Conservation (phyloP, 78 protist species). For the Pigoraptor vietnamica region DNA sequence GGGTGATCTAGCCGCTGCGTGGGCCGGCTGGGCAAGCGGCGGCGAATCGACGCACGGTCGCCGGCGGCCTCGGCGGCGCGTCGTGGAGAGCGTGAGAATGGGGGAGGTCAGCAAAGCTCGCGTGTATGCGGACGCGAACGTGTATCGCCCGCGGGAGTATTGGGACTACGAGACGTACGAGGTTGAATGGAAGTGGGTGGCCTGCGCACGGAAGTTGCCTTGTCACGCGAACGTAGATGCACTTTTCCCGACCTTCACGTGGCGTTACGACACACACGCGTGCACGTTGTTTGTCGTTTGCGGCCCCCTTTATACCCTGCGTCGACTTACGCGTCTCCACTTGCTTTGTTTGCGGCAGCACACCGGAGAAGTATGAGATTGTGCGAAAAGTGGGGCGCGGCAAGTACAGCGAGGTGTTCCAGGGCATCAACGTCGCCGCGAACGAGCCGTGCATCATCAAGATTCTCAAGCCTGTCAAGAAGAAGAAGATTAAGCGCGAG, state of each 20-base stretch:
- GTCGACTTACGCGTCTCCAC: neutral
- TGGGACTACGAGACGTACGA: slow-evolving; percentile 69
- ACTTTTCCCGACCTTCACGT: neutral
- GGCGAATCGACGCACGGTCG: too few relatives aligned
- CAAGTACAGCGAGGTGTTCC: slow-evolving; percentile 99
- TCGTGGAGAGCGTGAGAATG: too few relatives aligned
- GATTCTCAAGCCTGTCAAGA: slow-evolving; percentile 73
- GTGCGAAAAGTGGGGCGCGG: slow-evolving; percentile 97
- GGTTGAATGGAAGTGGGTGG: slow-evolving; percentile 46
- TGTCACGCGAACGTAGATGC: neutral
- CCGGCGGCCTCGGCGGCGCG: too few relatives aligned
- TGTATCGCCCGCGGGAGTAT: slow-evolving; percentile 38
- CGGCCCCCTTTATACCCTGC: too few relatives aligned
- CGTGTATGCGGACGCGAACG: slow-evolving; percentile 47
- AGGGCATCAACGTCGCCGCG: slow-evolving; percentile 74
- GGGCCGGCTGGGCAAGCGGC: too few relatives aligned
- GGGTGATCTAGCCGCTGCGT: too few relatives aligned
- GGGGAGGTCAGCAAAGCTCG: neutral
- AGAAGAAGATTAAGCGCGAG: slow-evolving; percentile 95
- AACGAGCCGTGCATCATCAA: slow-evolving; percentile 71
- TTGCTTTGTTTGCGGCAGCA: slow-evolving; percentile 8
- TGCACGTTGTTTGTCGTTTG: neutral
- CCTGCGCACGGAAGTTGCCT: neutral
- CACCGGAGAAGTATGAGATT: slow-evolving; percentile 89
- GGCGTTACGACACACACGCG: neutral